Evolutionary conservation across 345 rosid genomes (phyloP).

Genomic region (Schrenkiella parvula): DNA sequence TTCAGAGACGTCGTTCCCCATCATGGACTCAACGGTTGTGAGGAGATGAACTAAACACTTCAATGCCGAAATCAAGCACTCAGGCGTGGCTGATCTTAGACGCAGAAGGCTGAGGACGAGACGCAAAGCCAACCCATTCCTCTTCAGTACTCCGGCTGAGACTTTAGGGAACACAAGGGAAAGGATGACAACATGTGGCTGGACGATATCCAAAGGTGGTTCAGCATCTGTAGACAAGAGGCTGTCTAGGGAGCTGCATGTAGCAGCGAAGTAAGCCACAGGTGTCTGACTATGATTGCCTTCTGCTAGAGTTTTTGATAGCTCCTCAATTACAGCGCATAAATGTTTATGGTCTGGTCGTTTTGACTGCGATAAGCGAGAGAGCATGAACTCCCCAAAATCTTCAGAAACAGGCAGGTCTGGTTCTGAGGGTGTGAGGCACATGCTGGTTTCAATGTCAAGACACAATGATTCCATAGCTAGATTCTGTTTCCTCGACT

Average conservation of each 20-base stretch:
- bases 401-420: constrained; percentile 33
- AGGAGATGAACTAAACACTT: constrained; percentile 60
- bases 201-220: constrained; percentile 42
- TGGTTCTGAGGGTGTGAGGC: constrained; percentile 5
- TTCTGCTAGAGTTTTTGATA: constrained; percentile 72
- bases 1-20: constrained; percentile 49
- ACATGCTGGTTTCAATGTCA: constrained; percentile 15
- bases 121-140: constrained; percentile 47
- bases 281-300: constrained; percentile 55
- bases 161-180: constrained; percentile 56
- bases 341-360: constrained; percentile 59
- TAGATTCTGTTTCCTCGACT: constrained; percentile 4
- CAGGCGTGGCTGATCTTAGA: constrained; percentile 38
- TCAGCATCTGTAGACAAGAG: constrained; percentile 37
- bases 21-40: constrained; percentile 38
- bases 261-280: constrained; percentile 66
- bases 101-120: constrained; percentile 43
- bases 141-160: constrained; percentile 44
- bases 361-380: constrained; percentile 46
- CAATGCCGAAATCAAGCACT: constrained; percentile 49
- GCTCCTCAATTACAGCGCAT: constrained; percentile 63
- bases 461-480: constrained; percentile 22
- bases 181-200: constrained; percentile 54
- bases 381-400: constrained; percentile 52
- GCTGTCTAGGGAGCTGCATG: constrained; percentile 59